Evolutionary conservation across 2,329 filamentous ascomycete species (phyloP).

Genomic region (Bretziella fagacearum): DNA sequence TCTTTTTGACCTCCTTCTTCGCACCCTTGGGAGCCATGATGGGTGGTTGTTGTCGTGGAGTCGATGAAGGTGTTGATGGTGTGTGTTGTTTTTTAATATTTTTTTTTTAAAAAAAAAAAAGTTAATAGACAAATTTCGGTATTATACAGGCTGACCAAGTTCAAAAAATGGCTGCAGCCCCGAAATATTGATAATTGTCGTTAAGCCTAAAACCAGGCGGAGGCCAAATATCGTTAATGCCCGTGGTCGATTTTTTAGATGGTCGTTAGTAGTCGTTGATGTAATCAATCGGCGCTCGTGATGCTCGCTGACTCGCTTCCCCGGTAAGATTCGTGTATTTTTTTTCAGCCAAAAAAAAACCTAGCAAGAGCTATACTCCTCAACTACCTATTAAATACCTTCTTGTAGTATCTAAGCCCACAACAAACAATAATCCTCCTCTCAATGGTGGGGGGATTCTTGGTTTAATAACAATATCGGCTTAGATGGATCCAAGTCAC

Average conservation of each 20-base stretch:
- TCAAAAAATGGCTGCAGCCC: no score
- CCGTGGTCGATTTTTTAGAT: conserved; percentile 13
- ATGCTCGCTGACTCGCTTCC: conserved; percentile 1
- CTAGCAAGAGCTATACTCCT: conserved; percentile 1
- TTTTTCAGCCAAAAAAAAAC: conserved; percentile 6
- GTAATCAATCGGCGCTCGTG: conserved; percentile 1
- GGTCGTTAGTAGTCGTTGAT: neutral
- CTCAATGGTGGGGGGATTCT: conserved; percentile 14
- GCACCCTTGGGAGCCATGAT: conserved; percentile 57
- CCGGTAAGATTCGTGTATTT: conserved; percentile 5
- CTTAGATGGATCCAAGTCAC: conserved; percentile 10
- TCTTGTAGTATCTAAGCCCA: conserved; percentile 9
- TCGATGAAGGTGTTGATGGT: neutral
- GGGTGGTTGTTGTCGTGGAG: conserved; percentile 18
- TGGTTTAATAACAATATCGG: conserved; percentile 5
- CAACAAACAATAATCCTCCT: conserved; percentile 4
- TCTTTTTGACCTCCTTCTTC: conserved; percentile 20
- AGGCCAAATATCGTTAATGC: neutral
- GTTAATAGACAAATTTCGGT: no score
- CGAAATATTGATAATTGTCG: no score
- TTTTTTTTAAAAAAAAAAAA: no score
- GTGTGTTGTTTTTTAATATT: no score
- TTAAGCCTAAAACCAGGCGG: no score
- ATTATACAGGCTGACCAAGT: neutral
- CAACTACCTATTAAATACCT: conserved; percentile 1